Evolutionary conservation across 2,329 filamentous ascomycete genomes (phyloP), one percentile per base, ranked within the genome.

Genomic region (Aspergillus thermomutatus): DNA sequence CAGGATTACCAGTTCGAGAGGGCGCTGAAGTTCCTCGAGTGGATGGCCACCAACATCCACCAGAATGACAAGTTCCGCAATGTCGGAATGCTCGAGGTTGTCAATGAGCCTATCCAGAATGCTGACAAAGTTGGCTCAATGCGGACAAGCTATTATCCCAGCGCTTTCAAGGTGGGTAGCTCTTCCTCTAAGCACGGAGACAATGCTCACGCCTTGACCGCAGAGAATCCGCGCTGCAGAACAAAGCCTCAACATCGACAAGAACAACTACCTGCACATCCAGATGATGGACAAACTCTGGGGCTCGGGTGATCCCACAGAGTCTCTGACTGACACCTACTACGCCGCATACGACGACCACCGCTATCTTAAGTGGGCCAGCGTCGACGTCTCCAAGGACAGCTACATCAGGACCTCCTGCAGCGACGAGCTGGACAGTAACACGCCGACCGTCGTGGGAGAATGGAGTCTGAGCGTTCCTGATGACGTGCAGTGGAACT

Each of bases 401-500:
- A 76, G 73, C 7, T 87, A 86, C 60, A 74, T 87, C 43, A 55
- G 65, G 2, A 75, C 78, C 2, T 81, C 80, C 1, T 87, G 84
- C 71, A 72, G 64, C 10, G 73, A 78, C 54, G 70, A 81, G 60
- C 76, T 78, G 21, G 70, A 72, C 47, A 70, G 70, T 14, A 76
- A 78, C 63, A 72, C 63, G 40, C 80, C 81, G 3, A 77, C 79
- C 14, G 75, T 86, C 26, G 77, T 87, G 1, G 83, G 83, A 31
- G 85, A 87, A 66, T 87, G 82, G 79, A 80, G 79, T 45, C 67
- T 87, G 7, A 77, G 76, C 41, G 78, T 83, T 1, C 79, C 81
- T 9, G 77, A 80, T 58, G 66, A 78, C 19, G 70, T 83, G 7
- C 72, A 85, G 66, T 72, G 69, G 64, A 77, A 65, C 1, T 56